Evolutionary conservation across 768 basidiomycete species (phyloP).

Genomic region (Coprinopsis sp.): DNA sequence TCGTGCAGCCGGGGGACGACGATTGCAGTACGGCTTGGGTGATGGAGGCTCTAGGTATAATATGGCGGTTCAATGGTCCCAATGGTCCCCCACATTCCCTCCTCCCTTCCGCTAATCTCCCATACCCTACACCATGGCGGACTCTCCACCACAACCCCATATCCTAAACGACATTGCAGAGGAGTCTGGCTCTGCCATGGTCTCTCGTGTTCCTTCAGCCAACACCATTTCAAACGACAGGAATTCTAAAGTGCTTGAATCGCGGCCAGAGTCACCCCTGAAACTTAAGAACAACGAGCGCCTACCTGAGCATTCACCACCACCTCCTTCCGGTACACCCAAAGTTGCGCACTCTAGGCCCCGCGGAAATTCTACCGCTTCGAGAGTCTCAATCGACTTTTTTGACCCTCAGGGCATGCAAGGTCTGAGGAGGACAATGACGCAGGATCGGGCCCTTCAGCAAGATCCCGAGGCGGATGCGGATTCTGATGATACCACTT

Average conservation of each 20-base stretch:
- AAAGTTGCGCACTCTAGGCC: too few relatives aligned
- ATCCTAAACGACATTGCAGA: constrained; percentile 7
- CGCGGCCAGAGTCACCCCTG: too few relatives aligned
- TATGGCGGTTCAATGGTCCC: too few relatives aligned
- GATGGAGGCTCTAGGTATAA: too few relatives aligned
- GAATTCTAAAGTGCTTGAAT: too few relatives aligned
- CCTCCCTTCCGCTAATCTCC: too few relatives aligned
- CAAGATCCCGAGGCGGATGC: constrained; percentile 1
- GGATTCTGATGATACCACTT: not conserved
- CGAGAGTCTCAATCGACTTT: constrained; percentile 41
- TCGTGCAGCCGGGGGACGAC: too few relatives aligned
- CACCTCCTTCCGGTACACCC: not conserved
- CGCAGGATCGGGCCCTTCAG: constrained; percentile 16
- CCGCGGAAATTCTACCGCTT: constrained; percentile 18
- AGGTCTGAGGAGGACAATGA: constrained; percentile 36
- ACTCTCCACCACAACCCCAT: not conserved
- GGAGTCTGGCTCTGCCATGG: constrained; percentile 4
- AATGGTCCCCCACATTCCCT: too few relatives aligned
- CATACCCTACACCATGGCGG: too few relatives aligned
- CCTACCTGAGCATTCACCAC: not conserved
- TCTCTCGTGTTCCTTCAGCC: constrained; percentile 7
- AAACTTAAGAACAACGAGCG: too few relatives aligned
- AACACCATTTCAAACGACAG: too few relatives aligned
- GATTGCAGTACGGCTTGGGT: too few relatives aligned
- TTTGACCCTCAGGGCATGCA: constrained; percentile 55